Evolutionary conservation across 2,329 filamentous ascomycete species (phyloP), one percentile per base, ranked within the genome.

Genomic region (Reticulascus tulasneorum): DNA sequence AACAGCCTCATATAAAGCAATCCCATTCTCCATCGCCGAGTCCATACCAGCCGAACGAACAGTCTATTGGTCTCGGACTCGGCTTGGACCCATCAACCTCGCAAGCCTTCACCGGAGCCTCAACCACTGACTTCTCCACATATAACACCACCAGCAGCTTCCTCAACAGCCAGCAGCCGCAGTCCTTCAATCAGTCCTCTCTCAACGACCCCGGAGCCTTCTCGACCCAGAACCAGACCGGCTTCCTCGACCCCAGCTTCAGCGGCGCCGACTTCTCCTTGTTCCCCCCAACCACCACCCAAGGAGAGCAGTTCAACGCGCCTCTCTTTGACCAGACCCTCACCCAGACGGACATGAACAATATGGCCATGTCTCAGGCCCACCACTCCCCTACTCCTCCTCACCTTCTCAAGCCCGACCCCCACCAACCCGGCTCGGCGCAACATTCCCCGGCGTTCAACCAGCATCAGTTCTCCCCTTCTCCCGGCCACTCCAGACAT

Each of bases 1-100:
- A 75, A 53, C 63, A 62, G 56, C 58, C 67, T 66, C 71, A 79
- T 80, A 82, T 84, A 82, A 84, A 74, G 59, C 77, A 79, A 59
- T 74, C 67, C 48, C 79, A 78, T 60, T 82, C 80, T 51, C 76
- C 79, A 51, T 77, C 78, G 55, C 75, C 74, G 58, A 72, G 62
- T 60, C 68, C 68, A 50, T 75, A 73, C 52, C 67, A 71, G 56
- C 64, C 70, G 29, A 68, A 69, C 54, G 61, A 70, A 39, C 52
- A 60, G 50, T 67, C 64, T 34, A 64, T 71, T 50, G 72, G 72
- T 51, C 67, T 81, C 48, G 77, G 76, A 54, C 69, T 83, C 53
- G 73, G 63, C 45, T 63, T 82, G 49, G 73, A 82, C 56, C 66
- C 71, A 51, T 62, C 66, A 22, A 48, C 66, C 50, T 27, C 49